Evolutionary conservation across 495 filamentous ascomycete genomes (phyloP), one percentile per base, ranked within the genome.

Genomic region (Talaromyces stipitatus): DNA sequence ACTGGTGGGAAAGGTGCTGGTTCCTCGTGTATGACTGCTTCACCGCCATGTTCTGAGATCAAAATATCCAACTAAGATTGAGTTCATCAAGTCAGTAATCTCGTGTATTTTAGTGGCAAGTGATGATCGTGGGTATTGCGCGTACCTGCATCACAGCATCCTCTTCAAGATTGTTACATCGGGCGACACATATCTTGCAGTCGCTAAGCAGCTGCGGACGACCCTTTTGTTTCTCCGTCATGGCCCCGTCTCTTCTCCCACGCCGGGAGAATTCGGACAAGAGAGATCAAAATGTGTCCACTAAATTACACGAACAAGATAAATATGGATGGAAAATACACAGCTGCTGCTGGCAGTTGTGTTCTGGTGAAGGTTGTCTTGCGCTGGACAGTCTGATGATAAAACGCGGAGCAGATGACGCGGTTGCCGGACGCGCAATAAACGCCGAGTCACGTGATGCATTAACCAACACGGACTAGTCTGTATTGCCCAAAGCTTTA

Each of bases 11-110:
- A 65, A 55, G 74, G 61, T 10, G 68, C 67, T 20, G 68, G 66
- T 1, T 73, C 66, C 32, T 80, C 66, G 48, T 80, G 72, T 23
- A 77, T 73, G 20, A 69, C 62, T 2, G 69, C 63, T 27, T 78
- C 68, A 57, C 80, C 87, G 59, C 82, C 85, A 72, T 85, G 72
- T 60, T 78, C 67, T 61, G 70, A 69, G 36, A 79, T 43, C 1
- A 18, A 14, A 16, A 58, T 52, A 12, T 51, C 53, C 51, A 56
- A 32, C 53, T 55, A 26, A 22, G 22, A 4, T 20, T 9, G 26
- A 50, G 8, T 20, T 28, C n/a, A 28, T 8, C 18, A 27, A 28
- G 33, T 54, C 20, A 55, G 50, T 27, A 18, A 36, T 0, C n/a
- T 18, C n/a, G 36, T 41, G 8, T 6, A 4, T 41, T 9, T 5